phyloP scores from a whole-genome alignment of 2,329 filamentous ascomycete genomes.

The Colletotrichum destructivum region DNA sequence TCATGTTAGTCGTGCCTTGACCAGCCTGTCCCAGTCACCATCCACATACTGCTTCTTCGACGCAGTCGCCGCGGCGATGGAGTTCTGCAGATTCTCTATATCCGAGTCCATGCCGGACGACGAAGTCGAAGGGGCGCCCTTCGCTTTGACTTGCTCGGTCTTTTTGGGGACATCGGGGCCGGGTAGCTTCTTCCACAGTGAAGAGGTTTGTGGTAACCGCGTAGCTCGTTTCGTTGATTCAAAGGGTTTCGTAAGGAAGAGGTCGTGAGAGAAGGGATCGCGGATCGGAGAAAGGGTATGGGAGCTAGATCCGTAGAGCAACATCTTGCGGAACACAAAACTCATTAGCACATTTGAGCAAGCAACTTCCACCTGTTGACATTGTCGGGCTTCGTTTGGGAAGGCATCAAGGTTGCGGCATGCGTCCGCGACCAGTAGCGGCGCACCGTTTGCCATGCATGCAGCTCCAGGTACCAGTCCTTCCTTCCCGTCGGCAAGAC shows the following conservation, averaged over 20 bases:
- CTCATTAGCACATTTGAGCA: conserved; percentile 27
- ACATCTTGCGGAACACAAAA: conserved; percentile 56
- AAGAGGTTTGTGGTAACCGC: conserved; percentile 66
- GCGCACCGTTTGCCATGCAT: conserved; percentile 25
- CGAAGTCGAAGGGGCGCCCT: conserved; percentile 50
- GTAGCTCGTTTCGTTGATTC: conserved; percentile 62
- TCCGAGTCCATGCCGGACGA: conserved; percentile 64
- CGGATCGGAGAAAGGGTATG: conserved; percentile 62
- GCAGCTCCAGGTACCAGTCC: conserved; percentile 2
- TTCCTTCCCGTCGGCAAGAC: conserved; percentile 24
- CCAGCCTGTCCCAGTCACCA: conserved; percentile 48
- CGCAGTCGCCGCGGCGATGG: conserved; percentile 59
- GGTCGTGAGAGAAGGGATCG: conserved; percentile 67
- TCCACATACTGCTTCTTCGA: conserved; percentile 54
- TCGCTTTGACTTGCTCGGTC: conserved; percentile 49
- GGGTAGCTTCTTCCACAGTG: conserved; percentile 60
- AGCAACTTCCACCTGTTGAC: background rate
- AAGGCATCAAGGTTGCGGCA: background rate
- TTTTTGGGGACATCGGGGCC: conserved; percentile 49
- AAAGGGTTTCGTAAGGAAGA: conserved; percentile 69
- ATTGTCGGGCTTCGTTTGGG: background rate
- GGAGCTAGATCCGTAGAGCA: conserved; percentile 68
- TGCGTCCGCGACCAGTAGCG: conserved; percentile 17
- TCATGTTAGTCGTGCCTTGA: conserved; percentile 47
- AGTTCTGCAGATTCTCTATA: conserved; percentile 64